Percentiles rank a stretch among this genome's conserved stretches.
These are phyloP conservation scores for Penicillium sp. DNA, from an alignment of 2,329 filamentous ascomycete genomes.

Conservation along the genomic window DNA sequence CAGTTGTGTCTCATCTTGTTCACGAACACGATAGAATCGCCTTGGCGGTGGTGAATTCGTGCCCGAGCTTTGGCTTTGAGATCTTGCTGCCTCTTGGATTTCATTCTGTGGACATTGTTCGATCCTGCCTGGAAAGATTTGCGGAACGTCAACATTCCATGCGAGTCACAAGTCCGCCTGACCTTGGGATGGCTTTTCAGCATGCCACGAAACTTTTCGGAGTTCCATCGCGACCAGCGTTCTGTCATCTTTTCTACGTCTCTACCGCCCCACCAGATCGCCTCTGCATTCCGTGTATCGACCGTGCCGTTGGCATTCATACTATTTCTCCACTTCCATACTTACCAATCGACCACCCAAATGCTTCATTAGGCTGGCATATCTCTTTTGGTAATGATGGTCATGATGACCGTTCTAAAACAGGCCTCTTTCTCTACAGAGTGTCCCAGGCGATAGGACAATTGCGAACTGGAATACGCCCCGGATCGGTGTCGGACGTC, in stretches of 20 bases:
- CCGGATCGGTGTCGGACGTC: conserved; percentile 22
- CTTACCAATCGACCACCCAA: conserved; percentile 14
- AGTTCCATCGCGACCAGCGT: conserved; percentile 18
- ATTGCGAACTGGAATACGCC: conserved; percentile 25
- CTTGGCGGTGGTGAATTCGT: conserved; percentile 21
- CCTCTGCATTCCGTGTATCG: conserved; percentile 16
- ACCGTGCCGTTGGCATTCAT: conserved; percentile 28
- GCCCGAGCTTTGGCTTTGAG: conserved; percentile 15
- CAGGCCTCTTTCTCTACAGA: conserved; percentile 17
- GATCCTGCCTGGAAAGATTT: conserved; percentile 17
- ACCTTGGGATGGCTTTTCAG: conserved; percentile 19
- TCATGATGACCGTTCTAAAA: conserved; percentile 7
- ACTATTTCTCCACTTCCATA: conserved; percentile 26
- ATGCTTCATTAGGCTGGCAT: conserved; percentile 24
- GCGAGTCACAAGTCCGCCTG: conserved; percentile 2
- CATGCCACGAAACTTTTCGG: conserved; percentile 22
- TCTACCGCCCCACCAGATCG: conserved; percentile 19
- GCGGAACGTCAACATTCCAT: conserved; percentile 10
- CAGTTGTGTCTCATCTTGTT: conserved; percentile 20
- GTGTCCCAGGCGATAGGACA: conserved; percentile 21
- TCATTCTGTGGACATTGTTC: conserved; percentile 17
- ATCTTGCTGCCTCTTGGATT: conserved; percentile 23
- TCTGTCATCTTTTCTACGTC: conserved; percentile 31
- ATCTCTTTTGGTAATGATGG: conserved; percentile 18
- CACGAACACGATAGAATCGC: conserved; percentile 22